A percentile compares a stretch with the other conserved stretches of the same genome.
Conservation (phyloP, 768 basidiomycete genomes). For the Tricholoma hemisulphureum region DNA sequence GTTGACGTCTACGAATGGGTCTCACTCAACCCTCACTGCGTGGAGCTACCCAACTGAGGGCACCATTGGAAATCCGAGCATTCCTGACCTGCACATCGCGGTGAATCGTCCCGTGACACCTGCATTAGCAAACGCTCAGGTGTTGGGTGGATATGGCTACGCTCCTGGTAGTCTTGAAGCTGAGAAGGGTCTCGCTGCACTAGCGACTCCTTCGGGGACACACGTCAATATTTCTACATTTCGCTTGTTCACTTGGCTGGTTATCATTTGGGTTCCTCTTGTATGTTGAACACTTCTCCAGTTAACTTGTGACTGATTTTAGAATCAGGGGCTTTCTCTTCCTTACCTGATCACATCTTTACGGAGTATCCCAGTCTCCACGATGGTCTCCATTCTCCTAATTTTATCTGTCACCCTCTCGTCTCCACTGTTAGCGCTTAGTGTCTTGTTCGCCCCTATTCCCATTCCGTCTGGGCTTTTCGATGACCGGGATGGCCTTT, state of each 20-base stretch:
- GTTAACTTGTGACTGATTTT: neutral
- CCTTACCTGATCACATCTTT: constrained; percentile 56
- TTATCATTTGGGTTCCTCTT: constrained; percentile 66
- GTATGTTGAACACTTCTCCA: constrained; percentile 41
- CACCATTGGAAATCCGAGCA: constrained; percentile 34
- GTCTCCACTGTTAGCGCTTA: constrained; percentile 63
- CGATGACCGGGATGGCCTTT: constrained; percentile 43
- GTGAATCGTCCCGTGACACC: constrained; percentile 51
- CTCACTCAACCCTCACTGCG: constrained; percentile 55
- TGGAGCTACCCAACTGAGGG: constrained; percentile 66
- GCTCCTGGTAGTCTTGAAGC: constrained; percentile 42
- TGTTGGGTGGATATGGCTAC: constrained; percentile 69
- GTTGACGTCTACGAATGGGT: constrained; percentile 63
- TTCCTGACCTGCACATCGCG: constrained; percentile 42
- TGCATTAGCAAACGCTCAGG: constrained; percentile 55
- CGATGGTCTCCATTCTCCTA: constrained; percentile 48
- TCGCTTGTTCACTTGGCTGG: constrained; percentile 61
- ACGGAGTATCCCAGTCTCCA: constrained; percentile 37
- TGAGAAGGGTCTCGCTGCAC: constrained; percentile 52
- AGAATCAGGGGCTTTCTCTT: constrained; percentile 52
- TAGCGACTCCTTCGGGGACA: constrained; percentile 42
- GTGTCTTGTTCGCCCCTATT: constrained; percentile 58
- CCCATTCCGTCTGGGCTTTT: constrained; percentile 69
- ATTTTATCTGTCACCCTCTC: constrained; percentile 65
- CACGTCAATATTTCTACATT: constrained; percentile 55